These are phyloP conservation scores for Scutellaria baicalensis DNA, from an alignment of 257 asterid species.

Conservation along the genomic window DNA sequence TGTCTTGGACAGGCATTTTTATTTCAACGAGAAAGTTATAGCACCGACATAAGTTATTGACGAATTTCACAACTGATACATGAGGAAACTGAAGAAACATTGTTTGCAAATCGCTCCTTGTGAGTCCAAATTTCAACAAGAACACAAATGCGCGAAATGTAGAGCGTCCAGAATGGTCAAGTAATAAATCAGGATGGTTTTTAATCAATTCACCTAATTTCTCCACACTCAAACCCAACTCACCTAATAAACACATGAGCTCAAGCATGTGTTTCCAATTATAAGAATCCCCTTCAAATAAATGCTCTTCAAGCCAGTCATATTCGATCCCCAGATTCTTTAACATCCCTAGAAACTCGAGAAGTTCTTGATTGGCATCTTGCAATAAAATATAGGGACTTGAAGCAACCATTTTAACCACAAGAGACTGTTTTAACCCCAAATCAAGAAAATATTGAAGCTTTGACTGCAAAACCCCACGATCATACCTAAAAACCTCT, in stretches of 20 bases:
- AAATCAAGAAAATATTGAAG: constrained; percentile 28
- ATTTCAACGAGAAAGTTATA: constrained; percentile 37
- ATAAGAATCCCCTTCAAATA: constrained; percentile 19
- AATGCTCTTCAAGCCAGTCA: constrained; percentile 41
- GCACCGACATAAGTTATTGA: constrained; percentile 29
- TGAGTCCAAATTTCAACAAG: constrained; percentile 46
- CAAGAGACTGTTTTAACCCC: constrained; percentile 42
- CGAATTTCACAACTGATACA: constrained; percentile 29
- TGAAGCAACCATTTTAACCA: constrained; percentile 41
- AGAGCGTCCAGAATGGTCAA: constrained; percentile 32
- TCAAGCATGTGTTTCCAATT: constrained; percentile 42
- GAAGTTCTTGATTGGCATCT: constrained; percentile 13
- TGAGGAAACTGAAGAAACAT: constrained; percentile 35
- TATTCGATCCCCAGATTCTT: constrained; percentile 30
- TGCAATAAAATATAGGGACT: constrained; percentile 47
- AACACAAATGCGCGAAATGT: constrained; percentile 27
- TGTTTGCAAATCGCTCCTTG: constrained; percentile 16
- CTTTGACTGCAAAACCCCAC: constrained; percentile 37
- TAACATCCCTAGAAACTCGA: constrained; percentile 25
- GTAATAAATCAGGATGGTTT: constrained; percentile 40
- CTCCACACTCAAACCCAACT: constrained; percentile 32
- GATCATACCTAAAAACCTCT: constrained; percentile 38
- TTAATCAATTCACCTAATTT: constrained; percentile 22
- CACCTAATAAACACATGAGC: constrained; percentile 26
- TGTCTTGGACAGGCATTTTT: constrained; percentile 35